A percentile compares a stretch with the other conserved stretches of the same genome.
Evolutionary conservation across 176 grass and related monocot genomes (phyloP).

Genomic region (Dactylis glomerata): DNA sequence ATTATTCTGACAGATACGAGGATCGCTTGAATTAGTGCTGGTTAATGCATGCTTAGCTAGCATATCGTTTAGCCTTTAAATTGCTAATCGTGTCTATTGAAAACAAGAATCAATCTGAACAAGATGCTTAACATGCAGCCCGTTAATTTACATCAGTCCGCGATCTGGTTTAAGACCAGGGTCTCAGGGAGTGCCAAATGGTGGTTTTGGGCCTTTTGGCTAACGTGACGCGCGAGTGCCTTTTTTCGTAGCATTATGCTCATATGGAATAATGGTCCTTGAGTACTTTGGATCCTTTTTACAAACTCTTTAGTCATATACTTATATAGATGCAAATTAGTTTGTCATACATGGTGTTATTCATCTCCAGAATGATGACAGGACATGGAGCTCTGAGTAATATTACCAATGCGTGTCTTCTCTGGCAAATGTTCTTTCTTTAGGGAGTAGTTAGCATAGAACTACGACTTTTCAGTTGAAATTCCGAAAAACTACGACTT

Average conservation of each 20-base stretch:
- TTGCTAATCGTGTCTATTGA: not conserved
- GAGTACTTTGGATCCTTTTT: not conserved
- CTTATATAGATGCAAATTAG: not conserved
- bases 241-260: not conserved
- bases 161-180: not conserved
- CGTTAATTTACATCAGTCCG: not conserved
- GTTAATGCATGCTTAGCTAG: not conserved
- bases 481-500: too few relatives aligned
- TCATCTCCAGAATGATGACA: not conserved
- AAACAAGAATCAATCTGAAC: not conserved
- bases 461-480: too few relatives aligned
- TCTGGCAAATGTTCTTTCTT: not conserved
- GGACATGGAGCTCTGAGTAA: too few relatives aligned
- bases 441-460: too few relatives aligned
- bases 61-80: not conserved
- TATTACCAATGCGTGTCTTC: not conserved
- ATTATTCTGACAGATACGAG: not conserved
- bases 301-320: not conserved
- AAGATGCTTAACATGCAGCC: not conserved
- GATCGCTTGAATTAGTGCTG: not conserved
- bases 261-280: not conserved
- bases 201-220: not conserved
- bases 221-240: not conserved
- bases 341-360: not conserved
- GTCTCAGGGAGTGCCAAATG: not conserved